Evolutionary conservation across 305 asterid species (phyloP).

Genomic region (Fraxinus greggii): DNA sequence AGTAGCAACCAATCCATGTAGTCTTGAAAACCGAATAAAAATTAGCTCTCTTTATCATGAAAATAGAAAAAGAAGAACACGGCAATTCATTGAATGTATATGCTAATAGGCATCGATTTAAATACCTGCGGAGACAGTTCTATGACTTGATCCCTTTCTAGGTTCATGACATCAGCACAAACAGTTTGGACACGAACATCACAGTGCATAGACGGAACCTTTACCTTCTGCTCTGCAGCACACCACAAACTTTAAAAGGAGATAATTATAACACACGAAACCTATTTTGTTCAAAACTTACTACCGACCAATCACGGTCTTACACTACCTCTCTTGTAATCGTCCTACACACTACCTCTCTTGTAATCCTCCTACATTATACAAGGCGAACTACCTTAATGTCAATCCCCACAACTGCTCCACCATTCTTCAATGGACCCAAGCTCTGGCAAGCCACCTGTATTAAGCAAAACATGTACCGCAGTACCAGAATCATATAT

Average conservation of each 20-base stretch:
- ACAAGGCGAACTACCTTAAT: constrained; percentile 48
- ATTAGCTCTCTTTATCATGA: background rate
- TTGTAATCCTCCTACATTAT: background rate
- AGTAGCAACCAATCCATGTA: background rate
- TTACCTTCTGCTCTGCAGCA: constrained; percentile 85
- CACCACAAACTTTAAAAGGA: constrained; percentile 11
- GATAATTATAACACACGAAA: background rate
- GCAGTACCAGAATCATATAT: background rate
- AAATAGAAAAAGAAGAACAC: background rate
- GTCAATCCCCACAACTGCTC: constrained; percentile 81
- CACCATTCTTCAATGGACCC: constrained; percentile 70
- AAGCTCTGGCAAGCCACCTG: constrained; percentile 89
- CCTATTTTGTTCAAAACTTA: background rate
- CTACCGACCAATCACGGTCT: background rate
- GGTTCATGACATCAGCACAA: constrained; percentile 67
- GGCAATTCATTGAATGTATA: background rate
- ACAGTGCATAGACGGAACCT: constrained; percentile 74
- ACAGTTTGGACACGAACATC: constrained; percentile 80
- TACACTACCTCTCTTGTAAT: background rate
- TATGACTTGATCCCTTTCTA: constrained; percentile 51
- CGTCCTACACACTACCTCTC: background rate
- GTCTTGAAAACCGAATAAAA: background rate
- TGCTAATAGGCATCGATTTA: background rate
- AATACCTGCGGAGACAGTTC: constrained; percentile 73
- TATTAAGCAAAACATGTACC: constrained; percentile 1